Evolutionary conservation across 1,139 yeast genomes (phyloP), one percentile per base, ranked within the genome.

Genomic region (Hansenula sp.): DNA sequence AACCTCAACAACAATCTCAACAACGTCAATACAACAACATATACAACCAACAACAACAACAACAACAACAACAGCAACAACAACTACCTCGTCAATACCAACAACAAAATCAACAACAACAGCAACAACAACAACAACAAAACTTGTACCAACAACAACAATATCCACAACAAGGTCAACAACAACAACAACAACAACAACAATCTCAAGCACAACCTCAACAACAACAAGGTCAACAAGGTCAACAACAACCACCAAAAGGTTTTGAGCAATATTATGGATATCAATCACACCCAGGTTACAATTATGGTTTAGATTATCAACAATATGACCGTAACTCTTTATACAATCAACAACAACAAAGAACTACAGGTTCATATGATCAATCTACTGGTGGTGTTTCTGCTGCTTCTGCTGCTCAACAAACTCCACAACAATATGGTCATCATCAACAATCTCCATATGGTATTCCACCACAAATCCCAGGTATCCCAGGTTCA

Each of bases 271-370:
- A 53, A 46, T 46, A 43, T 39, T 47, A 50, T 38, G 51, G 49
- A 29, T 44, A 42, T 42, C 46, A 50, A 40, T 41, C 45, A 30
- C 42, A 38, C 48, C 66, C 66, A 35, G 64, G 60, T 39, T 64
- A 57, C 52, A 57, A 60, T 42, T 62, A 63, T 46, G 61, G 58
- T 36, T 40, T 41, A 25, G 48, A 50, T 35, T 48, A 46, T 39
- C 42, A 38, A n/a, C n/a, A n/a, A 32, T 43, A 42, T 30, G 47
- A 46, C 30, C 44, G 48, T 30, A 34, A 29, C 26, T 37, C 30
- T 17, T 22, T 34, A 32, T 28, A 36, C 30, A 34, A 34, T 32
- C 37, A 38, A 29, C 34, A 37, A 41, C 37, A 38, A 29, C 34
- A 37, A 41, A 29, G 43, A 39, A 12, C 36, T 34, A 29, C 40